Conservation (phyloP, 805 yeast genomes). For the Middelhovenomyces tepae region DNA sequence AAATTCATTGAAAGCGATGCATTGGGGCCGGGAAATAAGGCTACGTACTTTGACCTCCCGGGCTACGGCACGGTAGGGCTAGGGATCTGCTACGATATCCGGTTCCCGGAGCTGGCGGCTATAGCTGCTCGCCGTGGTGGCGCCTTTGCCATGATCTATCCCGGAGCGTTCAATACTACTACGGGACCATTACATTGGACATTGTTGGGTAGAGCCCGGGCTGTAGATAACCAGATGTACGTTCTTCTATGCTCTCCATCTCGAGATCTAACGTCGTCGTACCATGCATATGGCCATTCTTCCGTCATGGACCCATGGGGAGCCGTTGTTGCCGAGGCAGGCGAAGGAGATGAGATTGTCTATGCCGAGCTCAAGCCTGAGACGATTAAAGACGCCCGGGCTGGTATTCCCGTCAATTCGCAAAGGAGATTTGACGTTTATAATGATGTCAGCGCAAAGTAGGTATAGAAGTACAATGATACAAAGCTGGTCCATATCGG, state of each 20-base stretch:
- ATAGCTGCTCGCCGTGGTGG: conserved; percentile 52
- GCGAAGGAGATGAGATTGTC: conserved; percentile 66
- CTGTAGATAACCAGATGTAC: conserved; percentile 79
- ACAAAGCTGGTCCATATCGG: neutral
- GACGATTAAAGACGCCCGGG: conserved; percentile 46
- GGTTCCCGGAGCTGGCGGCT: conserved; percentile 82
- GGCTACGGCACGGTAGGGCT: conserved; percentile 67
- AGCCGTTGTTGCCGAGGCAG: conserved; percentile 62
- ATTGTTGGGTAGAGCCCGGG: conserved; percentile 69
- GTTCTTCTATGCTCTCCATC: conserved; percentile 89
- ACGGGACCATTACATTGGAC: conserved; percentile 95
- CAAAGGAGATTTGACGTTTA: conserved; percentile 70
- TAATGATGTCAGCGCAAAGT: conserved; percentile 32
- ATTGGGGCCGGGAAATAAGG: conserved; percentile 69
- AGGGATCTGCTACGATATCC: conserved; percentile 84
- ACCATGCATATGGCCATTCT: conserved; percentile 81
- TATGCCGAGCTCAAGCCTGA: conserved; percentile 66
- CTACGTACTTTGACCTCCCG: conserved; percentile 64
- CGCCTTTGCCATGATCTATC: conserved; percentile 74
- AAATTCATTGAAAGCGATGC: conserved; percentile 75
- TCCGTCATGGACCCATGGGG: conserved; percentile 91
- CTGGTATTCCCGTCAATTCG: conserved; percentile 55
- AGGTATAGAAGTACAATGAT: neutral
- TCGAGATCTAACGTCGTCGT: conserved; percentile 73
- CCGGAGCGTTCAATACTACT: conserved; percentile 87